phyloP scores from a whole-genome alignment of 805 yeast species.

The Ogataea neopini region DNA sequence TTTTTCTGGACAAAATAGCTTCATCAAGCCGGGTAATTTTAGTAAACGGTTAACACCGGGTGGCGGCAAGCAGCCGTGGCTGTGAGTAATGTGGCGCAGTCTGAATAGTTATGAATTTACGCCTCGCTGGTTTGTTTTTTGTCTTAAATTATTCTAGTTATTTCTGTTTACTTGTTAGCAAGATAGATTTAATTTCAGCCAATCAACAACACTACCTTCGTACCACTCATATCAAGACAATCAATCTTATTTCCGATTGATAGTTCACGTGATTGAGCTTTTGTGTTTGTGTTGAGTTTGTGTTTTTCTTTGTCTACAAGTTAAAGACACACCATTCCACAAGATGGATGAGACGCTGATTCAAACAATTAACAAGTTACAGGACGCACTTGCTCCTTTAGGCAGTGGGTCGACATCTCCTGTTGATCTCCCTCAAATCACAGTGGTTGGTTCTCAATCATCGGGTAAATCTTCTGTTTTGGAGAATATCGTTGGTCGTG shows the following conservation, averaged over 20 bases:
- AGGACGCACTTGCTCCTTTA: slow-evolving; percentile 95
- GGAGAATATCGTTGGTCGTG: slow-evolving; percentile 90
- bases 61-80: neutral
- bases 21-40: neutral
- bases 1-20: no score
- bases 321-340: neutral
- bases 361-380: slow-evolving; percentile 83
- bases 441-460: slow-evolving; percentile 94
- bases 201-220: neutral
- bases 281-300: neutral
- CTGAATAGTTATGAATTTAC: neutral
- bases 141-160: neutral
- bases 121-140: slow-evolving; percentile 7
- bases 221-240: neutral
- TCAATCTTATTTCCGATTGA: no score
- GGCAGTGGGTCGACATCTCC: slow-evolving; percentile 91
- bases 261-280: no score
- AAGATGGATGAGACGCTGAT: slow-evolving; percentile 76
- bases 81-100: slow-evolving; percentile 3
- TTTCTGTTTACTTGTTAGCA: slow-evolving; percentile 2
- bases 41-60: neutral
- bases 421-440: slow-evolving; percentile 88
- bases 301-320: neutral
- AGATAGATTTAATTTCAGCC: neutral
- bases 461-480: slow-evolving; percentile 87